phyloP scores from a whole-genome alignment of 2,329 filamentous ascomycete species.

The Alternaria consortialis region DNA sequence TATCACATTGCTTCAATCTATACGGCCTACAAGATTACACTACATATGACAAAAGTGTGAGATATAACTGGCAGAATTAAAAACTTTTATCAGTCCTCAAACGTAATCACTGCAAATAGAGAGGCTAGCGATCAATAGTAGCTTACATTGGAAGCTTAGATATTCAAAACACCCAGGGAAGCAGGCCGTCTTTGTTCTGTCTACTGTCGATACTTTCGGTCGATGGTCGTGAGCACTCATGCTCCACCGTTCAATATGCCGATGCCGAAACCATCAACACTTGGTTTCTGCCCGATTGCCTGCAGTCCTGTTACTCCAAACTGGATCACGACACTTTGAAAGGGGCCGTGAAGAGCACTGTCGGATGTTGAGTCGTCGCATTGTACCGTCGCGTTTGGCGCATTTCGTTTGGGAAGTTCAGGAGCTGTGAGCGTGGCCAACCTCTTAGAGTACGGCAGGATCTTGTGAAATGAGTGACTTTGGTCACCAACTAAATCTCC shows the following conservation, averaged over 20 bases:
- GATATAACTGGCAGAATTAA: no score
- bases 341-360: constrained; percentile 26
- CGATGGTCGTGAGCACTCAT: constrained; percentile 43
- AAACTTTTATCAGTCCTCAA: no score
- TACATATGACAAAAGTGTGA: no score
- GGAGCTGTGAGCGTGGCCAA: constrained; percentile 42
- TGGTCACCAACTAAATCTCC: constrained; percentile 43
- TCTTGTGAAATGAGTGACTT: constrained; percentile 37
- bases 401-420: constrained; percentile 27
- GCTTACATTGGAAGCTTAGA: no score
- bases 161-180: no score
- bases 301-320: constrained; percentile 25
- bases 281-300: constrained; percentile 29
- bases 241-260: constrained; percentile 32
- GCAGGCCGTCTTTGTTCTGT: no score
- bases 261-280: constrained; percentile 30
- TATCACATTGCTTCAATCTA: no score
- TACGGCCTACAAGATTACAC: no score
- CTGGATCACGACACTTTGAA: constrained; percentile 38
- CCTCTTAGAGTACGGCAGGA: constrained; percentile 43
- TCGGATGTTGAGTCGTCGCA: constrained; percentile 31
- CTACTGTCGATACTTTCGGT: constrained; percentile 27
- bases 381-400: constrained; percentile 28
- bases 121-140: no score
- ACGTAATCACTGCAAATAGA: no score